Evolutionary conservation across 2,329 filamentous ascomycete species (phyloP).

Genomic region (Celoporthe dispersa): DNA sequence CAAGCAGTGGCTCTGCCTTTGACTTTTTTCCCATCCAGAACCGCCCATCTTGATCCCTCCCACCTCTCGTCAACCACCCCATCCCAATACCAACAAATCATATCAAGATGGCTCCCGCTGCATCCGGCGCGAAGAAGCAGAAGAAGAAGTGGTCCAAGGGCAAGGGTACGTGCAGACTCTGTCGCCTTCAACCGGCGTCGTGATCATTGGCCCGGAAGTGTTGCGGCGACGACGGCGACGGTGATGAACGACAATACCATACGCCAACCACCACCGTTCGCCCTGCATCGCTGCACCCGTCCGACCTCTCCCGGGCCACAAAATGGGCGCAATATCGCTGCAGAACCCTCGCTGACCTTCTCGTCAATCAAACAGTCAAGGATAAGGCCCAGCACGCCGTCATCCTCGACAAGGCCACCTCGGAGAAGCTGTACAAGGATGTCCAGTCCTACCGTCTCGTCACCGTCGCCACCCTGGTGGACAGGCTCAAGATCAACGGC

Average conservation of each 20-base stretch:
- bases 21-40: constrained; percentile 30
- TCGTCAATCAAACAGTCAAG: constrained; percentile 69
- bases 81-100: constrained; percentile 38
- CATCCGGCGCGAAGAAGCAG: constrained; percentile 75
- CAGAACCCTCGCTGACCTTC: constrained; percentile 7
- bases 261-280: not conserved
- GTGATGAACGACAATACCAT: not conserved
- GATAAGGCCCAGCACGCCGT: constrained; percentile 99
- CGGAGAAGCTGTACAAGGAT: constrained; percentile 99
- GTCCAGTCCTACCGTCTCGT: constrained; percentile 99
- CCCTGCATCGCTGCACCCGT: not conserved
- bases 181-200: constrained; percentile 9
- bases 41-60: constrained; percentile 22
- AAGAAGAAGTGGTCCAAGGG: constrained; percentile 76
- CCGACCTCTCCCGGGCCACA: not conserved
- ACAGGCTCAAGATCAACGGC: constrained; percentile 99
- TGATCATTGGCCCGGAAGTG: constrained; percentile 13
- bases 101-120: constrained; percentile 54
- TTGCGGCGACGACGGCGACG: constrained; percentile 3
- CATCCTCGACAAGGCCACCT: constrained; percentile 96
- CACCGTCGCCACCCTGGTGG: constrained; percentile 97
- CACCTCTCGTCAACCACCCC: constrained; percentile 32
- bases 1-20: constrained; percentile 28
- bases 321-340: not conserved
- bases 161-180: constrained; percentile 64